Evolutionary conservation across 495 filamentous ascomycete genomes (phyloP), one percentile per base, ranked within the genome.

Genomic region (Penicillium maclennaniae): DNA sequence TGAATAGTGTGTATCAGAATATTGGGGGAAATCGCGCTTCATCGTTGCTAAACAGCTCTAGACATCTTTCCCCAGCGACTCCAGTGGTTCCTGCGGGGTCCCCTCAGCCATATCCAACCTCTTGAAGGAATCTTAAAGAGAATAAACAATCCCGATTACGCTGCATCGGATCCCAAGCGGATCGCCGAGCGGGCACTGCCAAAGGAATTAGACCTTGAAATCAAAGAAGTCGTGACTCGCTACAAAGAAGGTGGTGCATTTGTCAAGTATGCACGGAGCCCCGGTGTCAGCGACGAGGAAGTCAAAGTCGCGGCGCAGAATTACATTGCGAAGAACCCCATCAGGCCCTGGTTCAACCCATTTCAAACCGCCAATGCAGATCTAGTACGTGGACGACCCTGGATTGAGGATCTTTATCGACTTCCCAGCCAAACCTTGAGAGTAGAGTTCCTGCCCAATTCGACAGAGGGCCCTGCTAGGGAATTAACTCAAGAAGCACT

Each of bases 171-270:
- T 56, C 89, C 89, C 12, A 61, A 77, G 17, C 76, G 72, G 19
- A 74, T 92, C 26, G 78, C 87, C 16, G 78, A 80, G 34, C 73
- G 77, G 17, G 86, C 81, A 9, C 72, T 92, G 8, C 85, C 88
- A 0, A 54, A 68, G 5, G 61, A 65, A 0, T 57, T 85, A 12
- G 72, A 83, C n/a, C 70, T 93, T 23, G 78, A 85, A 38, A 80
- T 96, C 55, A 87, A 83, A 38, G 83, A 95, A 54, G 83, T 96
- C 34, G 60, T 95, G 41, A 88, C 91, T 2, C 81, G 90, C 17
- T 73, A 92, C 26, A 91, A 92, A 59, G 93, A 98, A 65, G 95
- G 92, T 20, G 93, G 95, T 8, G 89, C 90, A 7, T 97, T 93
- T 69, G 83, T 97, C 60, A 97, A 95, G 66, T 93, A 95, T 69